These are phyloP conservation scores for Apostasia shenzhenica DNA, from an alignment of 106 monocot genomes.

Conservation along the genomic window DNA sequence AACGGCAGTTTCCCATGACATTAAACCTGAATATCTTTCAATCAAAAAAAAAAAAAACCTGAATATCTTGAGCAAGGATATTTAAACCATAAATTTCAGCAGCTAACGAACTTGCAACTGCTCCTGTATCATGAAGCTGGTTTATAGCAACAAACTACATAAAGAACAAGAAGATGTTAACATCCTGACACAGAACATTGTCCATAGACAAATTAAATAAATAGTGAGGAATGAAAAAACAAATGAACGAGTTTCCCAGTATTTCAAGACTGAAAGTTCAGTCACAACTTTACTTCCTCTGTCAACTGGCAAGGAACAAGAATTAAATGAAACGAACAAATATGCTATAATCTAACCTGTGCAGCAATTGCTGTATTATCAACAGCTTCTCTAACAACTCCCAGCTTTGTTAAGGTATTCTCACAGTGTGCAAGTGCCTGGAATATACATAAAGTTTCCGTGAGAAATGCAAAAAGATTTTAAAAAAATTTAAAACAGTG, in stretches of 20 bases:
- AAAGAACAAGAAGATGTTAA: not conserved
- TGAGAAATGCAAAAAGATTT: not conserved
- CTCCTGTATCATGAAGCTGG: slow-evolving; percentile 70
- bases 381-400: slow-evolving; percentile 81
- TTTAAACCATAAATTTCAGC: slow-evolving; percentile 75
- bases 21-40: not conserved
- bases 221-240: too few species aligned
- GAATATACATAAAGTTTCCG: not conserved
- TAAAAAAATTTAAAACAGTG: not conserved
- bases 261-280: too few species aligned
- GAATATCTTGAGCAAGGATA: slow-evolving; percentile 78
- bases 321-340: not conserved
- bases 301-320: not conserved
- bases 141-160: slow-evolving; percentile 60
- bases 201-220: too few species aligned
- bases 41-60: slow-evolving; percentile 31
- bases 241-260: too few species aligned
- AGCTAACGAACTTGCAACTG: slow-evolving; percentile 84
- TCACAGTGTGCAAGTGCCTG: slow-evolving; percentile 99
- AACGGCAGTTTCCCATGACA: not conserved
- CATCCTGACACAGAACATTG: too few species aligned
- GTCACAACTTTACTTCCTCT: not conserved
- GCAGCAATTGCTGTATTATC: slow-evolving; percentile 97
- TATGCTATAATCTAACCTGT: slow-evolving; percentile 32
- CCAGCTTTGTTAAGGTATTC: slow-evolving; percentile 62